Evolutionary conservation across 495 filamentous ascomycete genomes (phyloP).

Genomic region (Hypoxylon lienhwacheense): DNA sequence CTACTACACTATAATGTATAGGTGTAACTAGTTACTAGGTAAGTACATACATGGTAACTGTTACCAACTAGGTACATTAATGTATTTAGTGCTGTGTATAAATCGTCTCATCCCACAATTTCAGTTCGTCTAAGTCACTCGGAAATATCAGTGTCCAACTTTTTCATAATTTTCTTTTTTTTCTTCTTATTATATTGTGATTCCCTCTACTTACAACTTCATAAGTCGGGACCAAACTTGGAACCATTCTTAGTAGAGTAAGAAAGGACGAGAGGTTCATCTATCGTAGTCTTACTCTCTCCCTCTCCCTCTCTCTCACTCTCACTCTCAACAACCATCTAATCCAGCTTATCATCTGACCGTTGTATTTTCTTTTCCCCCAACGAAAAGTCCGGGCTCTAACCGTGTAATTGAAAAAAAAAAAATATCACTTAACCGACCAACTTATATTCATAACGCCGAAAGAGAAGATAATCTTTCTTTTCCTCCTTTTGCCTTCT

Average conservation of each 20-base stretch:
- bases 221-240: too few species aligned
- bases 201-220: not conserved
- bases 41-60: too few species aligned
- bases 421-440: conserved; percentile 4
- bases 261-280: too few species aligned
- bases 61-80: too few species aligned
- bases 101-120: conserved; percentile 26
- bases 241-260: too few species aligned
- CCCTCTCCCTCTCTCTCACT: too few species aligned
- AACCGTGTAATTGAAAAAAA: too few species aligned
- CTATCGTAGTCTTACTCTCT: too few species aligned
- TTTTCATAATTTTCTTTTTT: conserved; percentile 1
- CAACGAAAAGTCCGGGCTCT: conserved; percentile 28
- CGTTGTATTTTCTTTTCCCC: conserved; percentile 8
- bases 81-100: not conserved
- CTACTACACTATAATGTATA: not conserved
- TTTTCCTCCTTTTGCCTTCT: conserved; percentile 1
- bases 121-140: conserved; percentile 17
- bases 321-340: not conserved
- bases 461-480: not conserved
- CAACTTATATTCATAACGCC: conserved; percentile 22
- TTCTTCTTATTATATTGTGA: not conserved
- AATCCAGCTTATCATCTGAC: conserved; percentile 1
- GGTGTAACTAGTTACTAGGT: not conserved
- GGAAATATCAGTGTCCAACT: conserved; percentile 11